Evolutionary conservation across 345 rosid genomes (phyloP).

Genomic region (Iberis pinnata): DNA sequence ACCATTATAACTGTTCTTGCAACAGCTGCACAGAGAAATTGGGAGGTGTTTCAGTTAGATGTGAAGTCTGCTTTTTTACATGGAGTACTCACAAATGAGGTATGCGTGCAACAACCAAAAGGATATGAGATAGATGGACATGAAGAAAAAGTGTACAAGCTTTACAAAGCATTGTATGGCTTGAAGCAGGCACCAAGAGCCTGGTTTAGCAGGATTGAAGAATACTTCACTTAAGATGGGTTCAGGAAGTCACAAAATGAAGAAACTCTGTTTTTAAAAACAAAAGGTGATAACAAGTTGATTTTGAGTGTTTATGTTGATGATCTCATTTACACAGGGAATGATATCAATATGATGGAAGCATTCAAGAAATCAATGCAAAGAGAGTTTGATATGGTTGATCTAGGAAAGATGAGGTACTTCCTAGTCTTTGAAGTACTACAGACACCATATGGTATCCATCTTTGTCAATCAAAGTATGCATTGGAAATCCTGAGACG

Average conservation of each 20-base stretch:
- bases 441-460: neutral
- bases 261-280: neutral
- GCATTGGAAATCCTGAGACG: neutral
- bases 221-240: neutral
- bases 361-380: neutral
- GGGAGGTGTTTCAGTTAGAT: too few species aligned
- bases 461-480: neutral
- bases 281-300: neutral
- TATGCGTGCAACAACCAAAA: neutral
- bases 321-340: neutral
- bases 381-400: neutral
- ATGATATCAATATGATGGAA: neutral
- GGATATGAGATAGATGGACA: neutral
- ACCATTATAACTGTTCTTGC: too few species aligned
- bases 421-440: neutral
- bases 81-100: neutral
- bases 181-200: neutral
- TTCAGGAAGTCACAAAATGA: neutral
- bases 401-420: neutral
- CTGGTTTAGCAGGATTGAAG: neutral
- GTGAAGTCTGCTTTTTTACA: too few species aligned
- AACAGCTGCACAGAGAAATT: too few species aligned
- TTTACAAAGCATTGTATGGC: neutral
- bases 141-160: neutral
- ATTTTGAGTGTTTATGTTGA: neutral